These are phyloP conservation scores for Penicillium herquei DNA, from an alignment of 495 filamentous ascomycete genomes.

Conservation along the genomic window DNA sequence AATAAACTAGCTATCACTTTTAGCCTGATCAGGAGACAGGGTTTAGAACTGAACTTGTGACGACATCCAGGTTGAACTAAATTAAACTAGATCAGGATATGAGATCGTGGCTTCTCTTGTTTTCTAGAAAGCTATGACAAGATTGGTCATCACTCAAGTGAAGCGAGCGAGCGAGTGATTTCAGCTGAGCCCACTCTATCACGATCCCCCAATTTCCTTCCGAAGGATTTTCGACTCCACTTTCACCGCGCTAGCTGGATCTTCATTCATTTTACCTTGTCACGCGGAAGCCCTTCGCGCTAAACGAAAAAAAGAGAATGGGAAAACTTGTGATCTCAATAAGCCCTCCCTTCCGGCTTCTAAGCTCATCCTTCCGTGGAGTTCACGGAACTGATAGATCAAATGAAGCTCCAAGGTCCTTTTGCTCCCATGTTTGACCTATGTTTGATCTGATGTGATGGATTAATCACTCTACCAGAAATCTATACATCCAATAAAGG, in stretches of 20 bases:
- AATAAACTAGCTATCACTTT: too few species aligned
- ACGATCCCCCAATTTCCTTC: not conserved
- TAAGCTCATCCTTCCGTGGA: slow-evolving; percentile 5
- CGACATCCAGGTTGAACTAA: too few species aligned
- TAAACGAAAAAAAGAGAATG: not conserved
- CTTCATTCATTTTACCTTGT: slow-evolving; percentile 15
- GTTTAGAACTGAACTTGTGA: too few species aligned
- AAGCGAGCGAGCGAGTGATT: not conserved
- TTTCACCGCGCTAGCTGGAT: slow-evolving; percentile 11
- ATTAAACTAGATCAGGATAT: too few species aligned
- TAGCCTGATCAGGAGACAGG: too few species aligned
- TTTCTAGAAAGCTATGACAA: not conserved
- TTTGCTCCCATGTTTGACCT: too few species aligned
- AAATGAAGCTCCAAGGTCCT: not conserved
- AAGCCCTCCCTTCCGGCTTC: not conserved
- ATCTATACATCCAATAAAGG: too few species aligned
- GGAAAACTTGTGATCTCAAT: not conserved
- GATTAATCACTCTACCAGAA: too few species aligned
- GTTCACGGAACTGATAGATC: slow-evolving; percentile 1
- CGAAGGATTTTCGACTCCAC: slow-evolving; percentile 3
- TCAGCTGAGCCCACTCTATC: slow-evolving; percentile 9
- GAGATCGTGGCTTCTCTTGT: not conserved
- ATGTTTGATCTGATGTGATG: too few species aligned
- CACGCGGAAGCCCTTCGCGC: slow-evolving; percentile 16
- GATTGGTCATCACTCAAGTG: not conserved